Conservation (phyloP, 345 rosid species). For the Bretschneidera sinensis region DNA sequence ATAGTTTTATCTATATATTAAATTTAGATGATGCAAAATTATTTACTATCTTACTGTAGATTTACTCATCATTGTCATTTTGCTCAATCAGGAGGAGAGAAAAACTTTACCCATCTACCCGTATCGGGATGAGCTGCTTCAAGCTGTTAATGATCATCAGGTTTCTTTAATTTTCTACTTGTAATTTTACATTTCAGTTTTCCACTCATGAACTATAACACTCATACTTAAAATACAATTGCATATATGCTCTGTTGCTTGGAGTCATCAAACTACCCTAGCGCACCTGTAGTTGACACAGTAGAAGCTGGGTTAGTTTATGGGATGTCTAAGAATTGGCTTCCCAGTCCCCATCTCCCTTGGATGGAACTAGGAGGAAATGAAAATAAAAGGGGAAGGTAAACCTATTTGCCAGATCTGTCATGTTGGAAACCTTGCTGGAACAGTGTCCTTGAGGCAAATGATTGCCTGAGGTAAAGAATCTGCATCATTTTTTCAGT, state of each 20-base stretch:
- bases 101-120: constrained; percentile 81
- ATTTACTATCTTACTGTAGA: not conserved
- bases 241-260: not conserved
- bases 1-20: not conserved
- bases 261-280: no score
- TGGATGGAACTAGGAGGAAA: not conserved
- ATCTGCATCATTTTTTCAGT: no score
- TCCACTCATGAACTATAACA: no score
- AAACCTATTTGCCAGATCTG: not conserved
- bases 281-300: not conserved
- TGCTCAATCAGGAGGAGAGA: constrained; percentile 61
- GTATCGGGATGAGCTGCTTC: constrained; percentile 72
- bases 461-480: not conserved
- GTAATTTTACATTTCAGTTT: not conserved
- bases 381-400: not conserved
- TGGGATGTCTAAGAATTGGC: not conserved
- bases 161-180: constrained; percentile 28
- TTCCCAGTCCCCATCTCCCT: not conserved
- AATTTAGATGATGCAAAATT: not conserved
- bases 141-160: constrained; percentile 76
- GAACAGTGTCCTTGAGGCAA: not conserved
- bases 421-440: not conserved
- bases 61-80: constrained; percentile 7
- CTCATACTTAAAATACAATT: not conserved
- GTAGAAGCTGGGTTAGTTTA: not conserved